Base-by-base conservation (phyloP, 306 rosid species). In the Rosa multiflora region DNA sequence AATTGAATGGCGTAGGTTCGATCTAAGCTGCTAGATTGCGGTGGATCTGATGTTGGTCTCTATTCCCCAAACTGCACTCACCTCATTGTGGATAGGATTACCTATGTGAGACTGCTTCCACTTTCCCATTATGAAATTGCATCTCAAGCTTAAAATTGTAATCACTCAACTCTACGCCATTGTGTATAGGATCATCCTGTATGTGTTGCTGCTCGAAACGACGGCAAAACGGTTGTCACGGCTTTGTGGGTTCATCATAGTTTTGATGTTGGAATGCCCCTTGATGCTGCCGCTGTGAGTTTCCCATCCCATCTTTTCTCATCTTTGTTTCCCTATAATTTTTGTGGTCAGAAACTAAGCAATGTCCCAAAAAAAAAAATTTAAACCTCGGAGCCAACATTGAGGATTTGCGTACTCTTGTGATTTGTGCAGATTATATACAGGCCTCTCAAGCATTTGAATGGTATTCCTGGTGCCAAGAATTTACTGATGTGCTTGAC, bases 241-340 rank as follows among this genome's bases (percentile, higher is more conserved):
- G 87, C 85, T 15, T 74, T 90, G 82, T 95, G 99, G 99, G 96
- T 95, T 70, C 91, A 91, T 23, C 97, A 95, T 43, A 89, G 93
- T 83, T 88, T 85, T 70, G 99, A 93, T 71, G 53, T 83, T 72
- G 98, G 94, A 82, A 75, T 83, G 88, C 86, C 84, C 0, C 86
- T 88, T n/a, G 92, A 91, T 78, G 51, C 88, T 73, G 20, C 82
- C 55, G 85, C 93, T 70, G 99, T 95, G 79, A 64, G 98, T 88
- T 81, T 59, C 48, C 53, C 42, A 21, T 74, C 2, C 35, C 58
- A 32, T 32, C 37, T 32, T 4, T 48, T 39, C 47, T 18, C 61
- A 53, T 15, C 58, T 44, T 15, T 15, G 44, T 20, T 68, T 43
- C 49, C 26, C 13, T 17, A 11, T 43, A 2, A 15, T 0, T 64